These are phyloP conservation scores for Amanita polypyramis DNA, from an alignment of 768 basidiomycete species.

Conservation along the genomic window DNA sequence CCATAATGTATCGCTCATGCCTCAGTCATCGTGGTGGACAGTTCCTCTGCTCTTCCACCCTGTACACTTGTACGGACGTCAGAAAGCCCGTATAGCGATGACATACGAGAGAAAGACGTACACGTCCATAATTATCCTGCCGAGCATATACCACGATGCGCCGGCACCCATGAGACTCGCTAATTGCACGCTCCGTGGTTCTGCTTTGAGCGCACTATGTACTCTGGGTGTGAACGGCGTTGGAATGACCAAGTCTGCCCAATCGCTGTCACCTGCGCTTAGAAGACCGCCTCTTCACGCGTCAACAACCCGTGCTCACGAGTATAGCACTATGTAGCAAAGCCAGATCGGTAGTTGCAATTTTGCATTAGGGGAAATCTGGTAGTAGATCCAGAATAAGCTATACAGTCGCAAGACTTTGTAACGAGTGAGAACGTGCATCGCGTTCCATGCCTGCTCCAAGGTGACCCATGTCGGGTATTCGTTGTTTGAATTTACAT, in stretches of 20 bases:
- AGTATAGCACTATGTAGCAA: constrained; percentile 74
- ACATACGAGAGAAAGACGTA: constrained; percentile 19
- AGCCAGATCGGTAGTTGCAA: constrained; percentile 87
- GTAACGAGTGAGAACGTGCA: constrained; percentile 37
- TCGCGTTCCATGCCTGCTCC: constrained; percentile 80
- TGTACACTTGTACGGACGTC: constrained; percentile 42
- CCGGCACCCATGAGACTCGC: constrained; percentile 79
- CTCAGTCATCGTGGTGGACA: constrained; percentile 64
- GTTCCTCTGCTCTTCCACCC: constrained; percentile 60
- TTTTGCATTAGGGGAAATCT: constrained; percentile 76
- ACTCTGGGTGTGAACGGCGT: constrained; percentile 68
- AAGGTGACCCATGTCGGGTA: constrained; percentile 81
- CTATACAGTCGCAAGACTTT: neutral
- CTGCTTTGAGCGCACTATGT: constrained; percentile 80
- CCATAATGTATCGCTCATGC: constrained; percentile 22
- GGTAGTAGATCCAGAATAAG: constrained; percentile 8
- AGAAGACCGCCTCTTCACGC: neutral
- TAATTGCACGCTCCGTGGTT: constrained; percentile 75
- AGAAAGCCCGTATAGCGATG: constrained; percentile 1
- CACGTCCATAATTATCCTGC: constrained; percentile 79
- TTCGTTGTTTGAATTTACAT: constrained; percentile 83
- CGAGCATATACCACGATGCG: constrained; percentile 89
- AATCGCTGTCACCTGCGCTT: constrained; percentile 43
- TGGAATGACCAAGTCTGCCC: constrained; percentile 84
- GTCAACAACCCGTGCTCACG: constrained; percentile 30